Conservation (phyloP, 73 alveolate species). For the Paramecium tetraurelia region DNA sequence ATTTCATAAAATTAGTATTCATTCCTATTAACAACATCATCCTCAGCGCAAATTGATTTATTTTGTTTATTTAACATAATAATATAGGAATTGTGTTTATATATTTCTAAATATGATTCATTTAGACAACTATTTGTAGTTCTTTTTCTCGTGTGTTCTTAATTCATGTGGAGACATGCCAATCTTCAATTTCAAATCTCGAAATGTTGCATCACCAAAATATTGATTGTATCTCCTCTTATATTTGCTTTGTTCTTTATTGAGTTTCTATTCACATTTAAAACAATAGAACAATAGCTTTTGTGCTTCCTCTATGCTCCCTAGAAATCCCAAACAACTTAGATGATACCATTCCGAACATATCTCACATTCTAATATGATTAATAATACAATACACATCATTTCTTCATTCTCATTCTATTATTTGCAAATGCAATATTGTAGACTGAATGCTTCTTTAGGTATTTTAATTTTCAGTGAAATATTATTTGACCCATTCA, state of each 20-base stretch:
- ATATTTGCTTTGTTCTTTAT: not conserved
- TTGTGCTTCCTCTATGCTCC: slow-evolving; percentile 45
- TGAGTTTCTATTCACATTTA: slow-evolving; percentile 38
- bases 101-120: not conserved
- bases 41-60: slow-evolving; percentile 54
- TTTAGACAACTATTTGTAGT: slow-evolving; percentile 20
- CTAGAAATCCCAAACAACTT: slow-evolving; percentile 47
- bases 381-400: slow-evolving; percentile 21
- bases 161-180: slow-evolving; percentile 47
- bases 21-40: slow-evolving; percentile 90
- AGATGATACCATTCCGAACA: slow-evolving; percentile 64
- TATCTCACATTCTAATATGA: slow-evolving; percentile 46
- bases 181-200: not conserved
- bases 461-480: slow-evolving; percentile 10
- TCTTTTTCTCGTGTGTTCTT: slow-evolving; percentile 26
- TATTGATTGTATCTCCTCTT: not conserved
- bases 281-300: not conserved
- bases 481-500: not conserved
- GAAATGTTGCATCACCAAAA: slow-evolving; percentile 9
- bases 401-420: not conserved
- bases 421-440: not conserved
- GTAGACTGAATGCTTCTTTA: not conserved
- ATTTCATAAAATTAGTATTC: slow-evolving; percentile 81
- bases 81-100: not conserved
- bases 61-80: not conserved